Percentiles rank a stretch among this genome's conserved stretches.
phyloP scores from a whole-genome alignment of 176 grass and related monocot genomes.

The Cenchrus americanus region DNA sequence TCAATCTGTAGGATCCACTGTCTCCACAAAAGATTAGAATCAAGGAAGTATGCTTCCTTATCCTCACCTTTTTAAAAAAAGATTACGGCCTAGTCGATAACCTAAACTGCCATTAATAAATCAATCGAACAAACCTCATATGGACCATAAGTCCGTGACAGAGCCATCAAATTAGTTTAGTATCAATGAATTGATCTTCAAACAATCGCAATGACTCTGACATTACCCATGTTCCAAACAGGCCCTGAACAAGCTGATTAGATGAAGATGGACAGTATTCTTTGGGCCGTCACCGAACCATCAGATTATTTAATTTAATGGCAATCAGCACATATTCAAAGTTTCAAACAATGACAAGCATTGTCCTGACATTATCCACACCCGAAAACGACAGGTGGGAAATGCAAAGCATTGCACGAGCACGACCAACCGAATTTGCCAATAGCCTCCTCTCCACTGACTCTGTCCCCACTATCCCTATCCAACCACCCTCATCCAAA shows the following conservation, averaged over 20 bases:
- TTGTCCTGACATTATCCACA: constrained; percentile 12
- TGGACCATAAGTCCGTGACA: too few relatives aligned
- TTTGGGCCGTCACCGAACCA: not conserved
- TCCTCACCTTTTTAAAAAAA: too few relatives aligned
- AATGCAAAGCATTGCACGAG: constrained; percentile 10
- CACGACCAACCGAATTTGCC: constrained; percentile 2
- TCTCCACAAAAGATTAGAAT: not conserved
- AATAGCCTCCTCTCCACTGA: constrained; percentile 34
- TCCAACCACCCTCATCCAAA: constrained; percentile 22
- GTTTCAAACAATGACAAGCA: not conserved
- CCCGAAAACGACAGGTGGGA: not conserved
- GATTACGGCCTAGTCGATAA: too few relatives aligned
- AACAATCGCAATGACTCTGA: not conserved
- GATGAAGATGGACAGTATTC: not conserved
- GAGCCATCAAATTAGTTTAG: not conserved
- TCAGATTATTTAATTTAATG: not conserved
- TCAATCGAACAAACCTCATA: not conserved
- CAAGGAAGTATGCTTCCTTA: too few relatives aligned
- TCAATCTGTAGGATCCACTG: not conserved
- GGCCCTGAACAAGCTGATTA: not conserved
- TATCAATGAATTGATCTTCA: not conserved
- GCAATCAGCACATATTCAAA: not conserved
- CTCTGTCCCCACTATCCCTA: constrained; percentile 4
- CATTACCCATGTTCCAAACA: constrained; percentile 15
- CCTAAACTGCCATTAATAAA: too few relatives aligned